Base-by-base conservation (phyloP, 805 yeast species). In the Metschnikowia cerradonensis region DNA sequence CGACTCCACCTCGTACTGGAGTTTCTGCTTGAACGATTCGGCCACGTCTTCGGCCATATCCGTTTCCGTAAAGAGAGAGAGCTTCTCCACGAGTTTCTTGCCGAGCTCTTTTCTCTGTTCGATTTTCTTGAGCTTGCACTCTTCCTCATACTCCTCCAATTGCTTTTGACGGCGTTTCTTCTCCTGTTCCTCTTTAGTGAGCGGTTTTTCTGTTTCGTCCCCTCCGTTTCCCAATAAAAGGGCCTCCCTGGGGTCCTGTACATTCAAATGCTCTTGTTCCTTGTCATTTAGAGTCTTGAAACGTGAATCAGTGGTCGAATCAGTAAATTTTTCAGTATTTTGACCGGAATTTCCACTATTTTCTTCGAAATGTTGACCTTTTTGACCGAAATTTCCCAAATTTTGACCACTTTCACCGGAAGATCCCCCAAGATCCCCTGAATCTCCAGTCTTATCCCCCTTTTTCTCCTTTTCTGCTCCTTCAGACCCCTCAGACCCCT, bases 1-100 rank as follows among this genome's bases (percentile, higher is more conserved):
- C 30, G 83, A 73, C 63, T 91, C 94, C 14, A 96, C 96, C 67
- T 94, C 98, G 60, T 84, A 82, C 54, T 76, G 77, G 58, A 88
- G 77, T 64, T 87, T 85, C 50, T 75, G 76, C 52, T 77, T 70
- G 66, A 90, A 92, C 20, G 76, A 67, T 35, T 61, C 64, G 10
- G 67, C 70, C n/a, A 70, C 70, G 53, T 79, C 75, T 10, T 66
- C 72, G 36, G 71, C 67, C 72, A 72, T 72, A 44, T 73, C 77
- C 2, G 79, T 68, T 52, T 72, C 77, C 1, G 77, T 71, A 38
- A 65, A 72, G 19, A 75, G 68, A 15, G 81, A 67, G 31, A 80
- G 62, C 34, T 72, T 73, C 22, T 73, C 68, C 13, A 75, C 58
- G 54, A 91, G 74, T 54, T 81, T 84, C 55, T 78, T 69, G 15